These are phyloP conservation scores for Skeletonema tropicum DNA, from an alignment of 108 stramenopile species.

Conservation along the genomic window DNA sequence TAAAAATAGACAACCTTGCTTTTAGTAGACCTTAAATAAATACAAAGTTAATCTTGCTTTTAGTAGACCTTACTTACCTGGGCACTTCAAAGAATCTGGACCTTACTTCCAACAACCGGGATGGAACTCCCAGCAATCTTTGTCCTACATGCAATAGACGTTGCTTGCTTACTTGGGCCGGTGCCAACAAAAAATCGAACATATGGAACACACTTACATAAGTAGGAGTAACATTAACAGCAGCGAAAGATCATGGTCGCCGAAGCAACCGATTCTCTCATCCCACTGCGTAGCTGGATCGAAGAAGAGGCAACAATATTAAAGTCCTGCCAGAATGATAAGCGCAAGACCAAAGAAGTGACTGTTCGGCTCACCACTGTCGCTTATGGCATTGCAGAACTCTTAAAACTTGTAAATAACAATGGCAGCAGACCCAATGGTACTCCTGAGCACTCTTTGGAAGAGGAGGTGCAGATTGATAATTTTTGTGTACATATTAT, in stretches of 20 bases:
- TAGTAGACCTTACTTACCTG: no score
- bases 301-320: background rate
- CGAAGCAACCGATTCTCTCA: background rate
- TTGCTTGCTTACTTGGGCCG: no score
- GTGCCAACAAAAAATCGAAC: no score
- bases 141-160: no score
- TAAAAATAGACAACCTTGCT: no score
- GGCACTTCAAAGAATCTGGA: no score
- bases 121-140: no score
- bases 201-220: no score
- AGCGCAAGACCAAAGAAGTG: slow-evolving; percentile 1
- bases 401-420: background rate
- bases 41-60: no score
- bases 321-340: background rate
- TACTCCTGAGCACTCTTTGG: background rate
- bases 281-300: slow-evolving; percentile 12
- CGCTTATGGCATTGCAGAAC: slow-evolving; percentile 4
- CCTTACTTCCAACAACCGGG: no score
- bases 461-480: background rate
- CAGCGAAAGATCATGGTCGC: background rate
- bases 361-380: background rate
- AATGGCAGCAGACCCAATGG: background rate
- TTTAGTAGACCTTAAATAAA: no score
- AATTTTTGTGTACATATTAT: slow-evolving; percentile 9
- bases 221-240: no score